Conservation (phyloP, 495 filamentous ascomycete species). For the Xylaria flabelliformis region DNA sequence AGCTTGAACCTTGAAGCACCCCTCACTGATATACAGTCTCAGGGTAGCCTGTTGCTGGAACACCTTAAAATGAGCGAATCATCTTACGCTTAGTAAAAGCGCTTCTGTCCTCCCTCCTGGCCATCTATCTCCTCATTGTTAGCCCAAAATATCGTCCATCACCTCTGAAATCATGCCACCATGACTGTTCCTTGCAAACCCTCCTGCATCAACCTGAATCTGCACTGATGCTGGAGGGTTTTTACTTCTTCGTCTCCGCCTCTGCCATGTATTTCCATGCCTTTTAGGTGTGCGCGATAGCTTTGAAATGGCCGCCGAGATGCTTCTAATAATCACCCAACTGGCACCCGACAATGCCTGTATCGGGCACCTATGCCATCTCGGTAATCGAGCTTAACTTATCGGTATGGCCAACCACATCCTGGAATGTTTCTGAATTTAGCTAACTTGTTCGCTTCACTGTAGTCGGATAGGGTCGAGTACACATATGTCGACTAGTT, state of each 20-base stretch:
- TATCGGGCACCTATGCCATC: not conserved
- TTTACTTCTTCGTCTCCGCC: not conserved
- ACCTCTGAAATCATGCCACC: conserved; percentile 15
- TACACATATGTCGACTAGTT: too few relatives aligned
- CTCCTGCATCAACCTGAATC: not conserved
- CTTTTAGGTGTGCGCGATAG: not conserved
- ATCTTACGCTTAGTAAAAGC: not conserved
- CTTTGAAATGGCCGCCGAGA: not conserved
- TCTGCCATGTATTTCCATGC: not conserved
- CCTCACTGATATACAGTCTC: not conserved
- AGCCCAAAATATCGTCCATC: not conserved
- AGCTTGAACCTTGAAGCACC: not conserved
- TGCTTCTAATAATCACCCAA: not conserved
- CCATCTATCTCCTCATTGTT: not conserved
- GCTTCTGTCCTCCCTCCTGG: not conserved
- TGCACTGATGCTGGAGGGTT: not conserved
- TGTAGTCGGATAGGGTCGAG: not conserved
- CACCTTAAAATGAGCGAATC: not conserved
- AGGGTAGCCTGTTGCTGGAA: not conserved
- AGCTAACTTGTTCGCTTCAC: not conserved
- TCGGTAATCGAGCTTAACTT: not conserved
- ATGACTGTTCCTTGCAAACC: conserved; percentile 7
- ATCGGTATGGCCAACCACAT: not conserved
- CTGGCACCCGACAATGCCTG: too few relatives aligned
- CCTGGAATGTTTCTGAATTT: not conserved